Percentiles rank a stretch among this genome's conserved stretches.
These are phyloP conservation scores for Apiotrichum akiyoshidainum DNA, from an alignment of 1,284 basidiomycete species.

Conservation along the genomic window DNA sequence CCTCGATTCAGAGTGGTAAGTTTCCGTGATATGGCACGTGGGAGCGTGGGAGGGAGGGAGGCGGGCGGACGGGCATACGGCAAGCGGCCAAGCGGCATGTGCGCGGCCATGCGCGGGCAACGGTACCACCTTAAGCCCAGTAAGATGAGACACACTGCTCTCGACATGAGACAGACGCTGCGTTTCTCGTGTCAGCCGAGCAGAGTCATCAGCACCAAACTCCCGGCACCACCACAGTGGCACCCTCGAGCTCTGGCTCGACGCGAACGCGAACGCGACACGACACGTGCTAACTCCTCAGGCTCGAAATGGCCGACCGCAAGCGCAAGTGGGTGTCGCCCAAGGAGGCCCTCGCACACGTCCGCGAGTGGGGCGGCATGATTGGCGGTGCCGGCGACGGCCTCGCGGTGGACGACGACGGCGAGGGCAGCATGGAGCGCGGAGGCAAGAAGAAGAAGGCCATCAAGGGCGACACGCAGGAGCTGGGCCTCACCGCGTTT, in stretches of 20 bases:
- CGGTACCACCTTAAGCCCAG: no score
- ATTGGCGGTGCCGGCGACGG: neutral
- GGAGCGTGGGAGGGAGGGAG: no score
- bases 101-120: no score
- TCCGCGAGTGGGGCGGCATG: slow-evolving; percentile 7
- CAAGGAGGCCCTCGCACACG: slow-evolving; percentile 2
- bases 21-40: neutral
- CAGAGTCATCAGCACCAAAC: no score
- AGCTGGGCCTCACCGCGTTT: slow-evolving; percentile 27
- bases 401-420: neutral
- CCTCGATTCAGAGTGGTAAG: slow-evolving; percentile 22
- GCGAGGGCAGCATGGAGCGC: slow-evolving; percentile 6
- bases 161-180: no score
- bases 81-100: neutral
- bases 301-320: slow-evolving; percentile 38
- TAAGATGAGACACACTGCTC: no score
- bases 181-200: no score
- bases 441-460: slow-evolving; percentile 33
- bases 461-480: slow-evolving; percentile 37
- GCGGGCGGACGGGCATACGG: neutral
- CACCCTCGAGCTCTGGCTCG: no score
- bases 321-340: slow-evolving; percentile 30
- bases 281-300: slow-evolving; percentile 9
- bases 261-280: no score
- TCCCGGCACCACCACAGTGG: no score